Evolutionary conservation across 352 stramenopile genomes (phyloP).

Genomic region (Pythium myriotylum): DNA sequence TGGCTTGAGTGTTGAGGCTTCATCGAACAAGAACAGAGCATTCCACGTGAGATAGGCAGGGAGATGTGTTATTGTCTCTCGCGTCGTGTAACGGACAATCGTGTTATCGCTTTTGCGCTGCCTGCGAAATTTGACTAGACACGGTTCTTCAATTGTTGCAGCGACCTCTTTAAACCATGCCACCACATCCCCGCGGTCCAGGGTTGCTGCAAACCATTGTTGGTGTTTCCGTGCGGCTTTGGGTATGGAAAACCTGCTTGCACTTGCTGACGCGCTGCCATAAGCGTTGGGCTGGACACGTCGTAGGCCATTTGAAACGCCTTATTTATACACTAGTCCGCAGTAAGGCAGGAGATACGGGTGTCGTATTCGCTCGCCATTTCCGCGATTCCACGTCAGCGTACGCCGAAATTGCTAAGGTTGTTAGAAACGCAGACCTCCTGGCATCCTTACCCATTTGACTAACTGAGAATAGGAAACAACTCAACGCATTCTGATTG

Average conservation of each 20-base stretch:
- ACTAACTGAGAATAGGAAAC: not conserved
- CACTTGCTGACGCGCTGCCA: not conserved
- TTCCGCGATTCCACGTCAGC: not conserved
- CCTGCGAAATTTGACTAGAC: slow-evolving; percentile 1
- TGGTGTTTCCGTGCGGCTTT: not conserved
- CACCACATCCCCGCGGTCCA: not conserved
- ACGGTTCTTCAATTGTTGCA: not conserved
- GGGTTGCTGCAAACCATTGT: not conserved
- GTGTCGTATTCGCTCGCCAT: not conserved
- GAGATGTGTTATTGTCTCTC: slow-evolving; percentile 3
- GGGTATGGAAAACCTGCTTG: not conserved
- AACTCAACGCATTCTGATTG: not conserved
- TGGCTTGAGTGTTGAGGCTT: not conserved
- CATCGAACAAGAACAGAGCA: not conserved
- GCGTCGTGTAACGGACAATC: not conserved
- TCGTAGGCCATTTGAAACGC: slow-evolving; percentile 3
- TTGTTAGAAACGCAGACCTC: not conserved
- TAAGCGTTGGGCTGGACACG: slow-evolving; percentile 6
- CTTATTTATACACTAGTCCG: not conserved
- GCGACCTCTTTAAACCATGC: slow-evolving; percentile 1
- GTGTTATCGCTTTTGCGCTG: not conserved
- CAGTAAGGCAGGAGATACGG: slow-evolving; percentile 1
- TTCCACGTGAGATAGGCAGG: slow-evolving; percentile 7
- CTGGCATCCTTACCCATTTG: slow-evolving; percentile 7
- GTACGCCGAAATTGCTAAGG: not conserved